phyloP scores from a whole-genome alignment of 1,284 basidiomycete genomes.

The Trametes sp. region DNA sequence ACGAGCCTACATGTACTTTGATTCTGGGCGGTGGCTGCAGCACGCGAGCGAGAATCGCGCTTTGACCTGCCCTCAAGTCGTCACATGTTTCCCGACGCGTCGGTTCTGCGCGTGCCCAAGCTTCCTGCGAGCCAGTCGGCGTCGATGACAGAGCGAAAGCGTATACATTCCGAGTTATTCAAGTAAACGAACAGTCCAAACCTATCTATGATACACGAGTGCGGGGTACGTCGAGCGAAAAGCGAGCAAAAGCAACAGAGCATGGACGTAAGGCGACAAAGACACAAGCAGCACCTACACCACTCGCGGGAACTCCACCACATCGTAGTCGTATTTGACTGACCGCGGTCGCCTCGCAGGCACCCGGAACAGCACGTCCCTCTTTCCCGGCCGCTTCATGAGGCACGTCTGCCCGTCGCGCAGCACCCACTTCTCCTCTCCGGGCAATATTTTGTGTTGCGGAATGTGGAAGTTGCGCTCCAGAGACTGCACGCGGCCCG shows the following conservation, averaged over 20 bases:
- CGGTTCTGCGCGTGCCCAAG: too few species aligned
- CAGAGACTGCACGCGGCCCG: not conserved
- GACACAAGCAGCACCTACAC: too few species aligned
- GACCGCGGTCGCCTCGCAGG: not conserved
- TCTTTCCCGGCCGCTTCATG: slow-evolving; percentile 7
- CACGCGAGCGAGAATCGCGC: not conserved
- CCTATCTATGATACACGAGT: not conserved
- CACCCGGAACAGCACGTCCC: slow-evolving; percentile 10
- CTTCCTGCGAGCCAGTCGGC: too few species aligned
- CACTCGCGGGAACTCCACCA: slow-evolving; percentile 9
- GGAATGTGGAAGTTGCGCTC: not conserved
- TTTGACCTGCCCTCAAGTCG: slow-evolving; percentile 24
- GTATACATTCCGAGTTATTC: too few species aligned
- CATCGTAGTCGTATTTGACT: not conserved
- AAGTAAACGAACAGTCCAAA: too few species aligned
- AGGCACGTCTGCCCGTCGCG: slow-evolving; percentile 14
- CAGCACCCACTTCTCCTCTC: slow-evolving; percentile 15
- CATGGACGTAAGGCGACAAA: too few species aligned
- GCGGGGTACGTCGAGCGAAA: not conserved
- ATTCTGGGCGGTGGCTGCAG: not conserved
- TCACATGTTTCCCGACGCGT: not conserved
- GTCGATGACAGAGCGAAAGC: too few species aligned
- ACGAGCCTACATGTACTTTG: too few species aligned
- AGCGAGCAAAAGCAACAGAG: not conserved
- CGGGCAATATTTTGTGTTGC: slow-evolving; percentile 9